Evolutionary conservation across 331 rosid genomes (phyloP), one percentile per base, ranked within the genome.

Genomic region (Pyrus hybrid): DNA sequence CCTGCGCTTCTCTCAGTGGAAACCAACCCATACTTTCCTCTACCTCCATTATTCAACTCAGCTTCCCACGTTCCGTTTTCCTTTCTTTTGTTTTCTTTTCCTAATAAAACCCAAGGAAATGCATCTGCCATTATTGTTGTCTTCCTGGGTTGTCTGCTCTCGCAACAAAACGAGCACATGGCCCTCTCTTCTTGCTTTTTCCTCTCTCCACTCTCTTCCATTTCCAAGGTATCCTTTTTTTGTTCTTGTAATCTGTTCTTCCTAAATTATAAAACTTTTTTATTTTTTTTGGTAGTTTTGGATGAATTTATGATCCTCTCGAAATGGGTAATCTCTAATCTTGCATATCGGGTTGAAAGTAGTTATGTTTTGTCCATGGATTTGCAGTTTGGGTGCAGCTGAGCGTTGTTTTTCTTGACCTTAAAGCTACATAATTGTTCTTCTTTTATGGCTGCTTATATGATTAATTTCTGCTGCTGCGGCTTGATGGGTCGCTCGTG

Each of bases 151-250:
- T 13, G 68, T 74, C 37, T 71, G 21, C 63, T 75, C 71, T 76
- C 71, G 69, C 84, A 26, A 68, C 79, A 41, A 41, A 41, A 41
- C 43, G 43, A 68, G 25, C 54, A 66, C 78, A 91, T 91, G 97
- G 79, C 87, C 74, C 72, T 80, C 81, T 76, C 89, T 77, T 80
- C 86, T 75, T 67, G 77, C 87, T 65, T 82, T 73, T 80, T 17
- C 81, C 51, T 63, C 22, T 71, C 68, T 67, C 6, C 78, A 10
- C 79, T 47, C 57, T 83, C 88, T 76, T 76, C 90, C 25, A 41
- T 79, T 35, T 30, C 88, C 66, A 86, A 89, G 93, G 97, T 91
- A 66, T 71, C 33, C 28, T 49, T 69, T 8, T 26, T 13, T 26
- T 16, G 0, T 16, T 22, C 29, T 4, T 20, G 13, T 63, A 5